These are phyloP conservation scores for Lentinula aciculospora DNA, from an alignment of 768 basidiomycete species.

Conservation along the genomic window DNA sequence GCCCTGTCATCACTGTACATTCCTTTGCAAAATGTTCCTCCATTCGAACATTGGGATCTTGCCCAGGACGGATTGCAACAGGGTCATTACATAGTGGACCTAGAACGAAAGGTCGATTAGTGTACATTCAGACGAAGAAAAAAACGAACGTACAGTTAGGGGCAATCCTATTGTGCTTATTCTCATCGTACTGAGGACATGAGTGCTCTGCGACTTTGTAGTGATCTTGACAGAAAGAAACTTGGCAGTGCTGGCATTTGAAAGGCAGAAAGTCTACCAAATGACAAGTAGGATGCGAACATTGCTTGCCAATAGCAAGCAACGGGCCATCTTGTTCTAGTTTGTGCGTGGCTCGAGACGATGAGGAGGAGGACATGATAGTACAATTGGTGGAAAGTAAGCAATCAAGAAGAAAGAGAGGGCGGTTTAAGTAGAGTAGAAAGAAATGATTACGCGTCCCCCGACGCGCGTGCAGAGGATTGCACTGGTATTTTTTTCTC, in stretches of 20 bases:
- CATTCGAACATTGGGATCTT: conserved; percentile 81
- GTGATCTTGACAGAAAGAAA: conserved; percentile 73
- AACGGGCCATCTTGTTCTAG: conserved; percentile 47
- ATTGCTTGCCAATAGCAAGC: conserved; percentile 66
- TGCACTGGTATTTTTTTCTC: no score
- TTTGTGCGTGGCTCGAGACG: conserved; percentile 10
- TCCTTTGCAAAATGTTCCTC: conserved; percentile 64
- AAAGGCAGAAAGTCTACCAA: conserved; percentile 84
- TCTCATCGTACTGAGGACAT: conserved; percentile 68
- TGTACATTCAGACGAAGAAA: background rate
- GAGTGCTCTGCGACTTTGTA: conserved; percentile 64
- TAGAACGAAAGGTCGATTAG: conserved; percentile 18
- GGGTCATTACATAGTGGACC: conserved; percentile 77
- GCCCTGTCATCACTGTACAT: conserved; percentile 68
- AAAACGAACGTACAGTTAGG: conserved; percentile 56
- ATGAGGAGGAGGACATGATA: conserved; percentile 4
- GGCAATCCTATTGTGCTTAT: conserved; percentile 66
- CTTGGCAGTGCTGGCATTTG: conserved; percentile 76
- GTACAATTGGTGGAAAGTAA: background rate
- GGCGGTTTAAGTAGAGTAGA: background rate
- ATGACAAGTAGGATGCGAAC: conserved; percentile 58
- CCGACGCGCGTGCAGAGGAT: background rate
- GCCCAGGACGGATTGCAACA: conserved; percentile 67
- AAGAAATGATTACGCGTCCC: background rate
- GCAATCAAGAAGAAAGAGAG: background rate